Percentiles rank a stretch among this genome's conserved stretches.
phyloP scores from a whole-genome alignment of 2,329 filamentous ascomycete species.

The Mycosphaerella arachidis region DNA sequence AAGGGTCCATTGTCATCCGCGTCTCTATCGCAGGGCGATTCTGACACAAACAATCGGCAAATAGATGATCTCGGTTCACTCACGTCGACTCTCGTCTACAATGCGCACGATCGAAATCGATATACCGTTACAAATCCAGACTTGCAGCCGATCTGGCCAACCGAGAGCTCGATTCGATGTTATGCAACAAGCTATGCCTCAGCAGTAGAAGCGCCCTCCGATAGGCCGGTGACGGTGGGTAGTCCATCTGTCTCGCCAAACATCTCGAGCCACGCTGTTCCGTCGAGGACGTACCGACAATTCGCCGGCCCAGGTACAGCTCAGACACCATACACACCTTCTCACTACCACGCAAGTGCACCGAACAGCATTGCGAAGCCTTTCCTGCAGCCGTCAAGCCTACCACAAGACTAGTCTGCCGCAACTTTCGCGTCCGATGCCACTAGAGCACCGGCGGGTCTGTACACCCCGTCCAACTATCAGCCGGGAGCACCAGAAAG shows the following conservation, averaged over 20 bases:
- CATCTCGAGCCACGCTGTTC: background rate
- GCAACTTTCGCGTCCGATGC: background rate
- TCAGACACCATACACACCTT: background rate
- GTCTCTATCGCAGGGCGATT: background rate
- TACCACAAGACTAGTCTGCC: background rate
- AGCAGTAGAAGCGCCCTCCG: background rate
- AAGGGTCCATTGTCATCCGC: background rate
- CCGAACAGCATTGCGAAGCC: background rate
- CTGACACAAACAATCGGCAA: background rate
- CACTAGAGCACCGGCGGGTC: background rate
- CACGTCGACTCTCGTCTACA: background rate
- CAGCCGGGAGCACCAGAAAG: conserved; percentile 10
- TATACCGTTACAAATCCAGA: background rate
- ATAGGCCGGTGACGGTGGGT: background rate
- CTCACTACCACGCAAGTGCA: background rate
- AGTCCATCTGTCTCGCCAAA: background rate
- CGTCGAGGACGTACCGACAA: background rate
- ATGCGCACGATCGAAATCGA: background rate
- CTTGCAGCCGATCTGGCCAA: background rate
- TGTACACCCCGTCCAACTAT: conserved; percentile 19
- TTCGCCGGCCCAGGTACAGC: background rate
- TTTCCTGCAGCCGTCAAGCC: background rate
- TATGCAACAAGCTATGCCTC: background rate
- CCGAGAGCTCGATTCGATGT: background rate
- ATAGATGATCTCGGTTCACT: background rate